Percentiles rank a stretch among this genome's conserved stretches.
Evolutionary conservation across 345 rosid species (phyloP).

Genomic region (Excoecaria agallocha): DNA sequence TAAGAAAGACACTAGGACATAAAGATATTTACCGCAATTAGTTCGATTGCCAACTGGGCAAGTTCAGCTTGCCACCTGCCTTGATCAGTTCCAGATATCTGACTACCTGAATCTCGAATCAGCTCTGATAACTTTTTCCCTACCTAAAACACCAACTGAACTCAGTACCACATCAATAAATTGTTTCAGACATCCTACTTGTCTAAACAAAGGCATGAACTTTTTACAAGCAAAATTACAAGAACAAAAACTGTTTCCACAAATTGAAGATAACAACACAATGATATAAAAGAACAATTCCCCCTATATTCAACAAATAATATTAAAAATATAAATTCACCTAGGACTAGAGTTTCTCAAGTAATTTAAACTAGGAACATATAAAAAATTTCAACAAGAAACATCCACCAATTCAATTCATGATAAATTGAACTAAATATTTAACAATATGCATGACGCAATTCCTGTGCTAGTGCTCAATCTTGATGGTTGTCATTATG

Average conservation of each 20-base stretch:
- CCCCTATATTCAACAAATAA: not conserved
- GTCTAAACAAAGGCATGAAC: not conserved
- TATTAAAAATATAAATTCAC: not conserved
- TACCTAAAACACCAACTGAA: conserved; percentile 52
- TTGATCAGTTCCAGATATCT: conserved; percentile 75
- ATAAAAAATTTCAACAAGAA: not conserved
- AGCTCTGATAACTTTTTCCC: conserved; percentile 95
- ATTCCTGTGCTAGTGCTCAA: no score
- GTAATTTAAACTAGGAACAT: not conserved
- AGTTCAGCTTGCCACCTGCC: conserved; percentile 95
- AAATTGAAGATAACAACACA: not conserved
- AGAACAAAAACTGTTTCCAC: not conserved
- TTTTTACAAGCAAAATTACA: not conserved
- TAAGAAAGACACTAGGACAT: not conserved
- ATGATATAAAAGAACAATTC: not conserved
- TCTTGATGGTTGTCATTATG: no score
- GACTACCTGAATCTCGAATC: conserved; percentile 87
- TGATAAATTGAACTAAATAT: no score
- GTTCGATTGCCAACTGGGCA: conserved; percentile 93
- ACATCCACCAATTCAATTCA: no score
- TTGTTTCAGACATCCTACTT: not conserved
- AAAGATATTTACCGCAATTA: conserved; percentile 64
- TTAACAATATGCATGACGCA: no score
- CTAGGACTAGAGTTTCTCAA: not conserved
- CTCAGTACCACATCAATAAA: conserved; percentile 6